Evolutionary conservation across 1,139 yeast genomes (phyloP), one percentile per base, ranked within the genome.

Genomic region (Magnusiomyces suaveolens): DNA sequence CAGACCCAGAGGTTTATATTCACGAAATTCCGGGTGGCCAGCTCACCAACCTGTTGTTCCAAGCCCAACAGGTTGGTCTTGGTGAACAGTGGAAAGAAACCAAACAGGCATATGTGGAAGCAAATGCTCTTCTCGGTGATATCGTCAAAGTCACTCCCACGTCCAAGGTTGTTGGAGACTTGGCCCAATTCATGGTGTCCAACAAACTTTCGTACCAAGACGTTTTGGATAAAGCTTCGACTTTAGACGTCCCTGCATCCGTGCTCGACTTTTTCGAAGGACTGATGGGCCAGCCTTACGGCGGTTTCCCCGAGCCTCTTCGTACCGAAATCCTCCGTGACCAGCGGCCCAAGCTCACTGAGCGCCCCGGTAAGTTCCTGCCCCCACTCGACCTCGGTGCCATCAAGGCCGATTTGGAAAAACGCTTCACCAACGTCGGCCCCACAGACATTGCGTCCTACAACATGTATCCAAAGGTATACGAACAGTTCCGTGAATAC

Each of bases 1-100:
- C 99, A 58, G 99, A 92, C 73, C 97, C 99, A 63, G 98, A 92
- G 74, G 98, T 92, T 55, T 92, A 92, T 72, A 83, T 84, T 63
- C 98, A 92, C 75, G 99, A 92, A 77, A 92, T 92, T 63, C 99
- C 99, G 53, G 99, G 99, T 76, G 98, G 98, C 62, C 99, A 92
- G 76, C 81, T 92, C 72, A 92, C 99, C 62, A 94, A 92, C 77
- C 78, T 92, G 73, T 75, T 92, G 64, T 94, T 92, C 94, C 99
- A 92, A 76, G 98, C 98, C 56, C 96, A 89, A 75, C 98, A 92
- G 75, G 87, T 92, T 67, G 98, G 98, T 58, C 79, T 92, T 61
- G 98, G 97, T 63, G 83, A 87, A 62, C 89, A 86, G 75, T 92
- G 98, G 98, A 79, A 81, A 60, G 95, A 87, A 75, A 92, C 98